Conservation (phyloP, 495 filamentous ascomycete genomes). For the Aspergillus coremiiformis region DNA sequence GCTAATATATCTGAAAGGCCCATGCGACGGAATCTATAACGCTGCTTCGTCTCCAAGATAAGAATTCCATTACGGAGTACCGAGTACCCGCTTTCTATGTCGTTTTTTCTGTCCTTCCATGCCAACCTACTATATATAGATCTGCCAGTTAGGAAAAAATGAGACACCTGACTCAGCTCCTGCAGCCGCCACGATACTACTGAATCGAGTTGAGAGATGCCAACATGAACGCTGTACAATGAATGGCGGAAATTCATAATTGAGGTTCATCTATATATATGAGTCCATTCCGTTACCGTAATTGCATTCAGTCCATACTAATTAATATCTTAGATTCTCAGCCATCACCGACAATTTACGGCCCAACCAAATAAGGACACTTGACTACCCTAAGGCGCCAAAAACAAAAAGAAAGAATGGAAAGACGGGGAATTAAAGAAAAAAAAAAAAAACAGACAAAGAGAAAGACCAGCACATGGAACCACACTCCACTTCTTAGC, state of each 20-base stretch:
- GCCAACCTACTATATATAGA: background rate
- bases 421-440: background rate
- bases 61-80: background rate
- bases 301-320: background rate
- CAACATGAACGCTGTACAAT: background rate
- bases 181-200: background rate
- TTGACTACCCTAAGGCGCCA: too few relatives aligned
- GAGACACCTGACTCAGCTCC: conserved; percentile 3
- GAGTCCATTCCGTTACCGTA: background rate
- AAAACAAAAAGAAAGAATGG: background rate
- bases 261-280: background rate
- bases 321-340: background rate
- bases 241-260: background rate
- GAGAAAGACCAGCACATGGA: background rate
- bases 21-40: background rate
- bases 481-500: background rate
- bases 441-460: background rate
- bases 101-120: background rate
- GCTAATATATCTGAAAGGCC: background rate
- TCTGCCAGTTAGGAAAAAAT: background rate
- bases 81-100: background rate
- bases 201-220: background rate
- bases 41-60: background rate
- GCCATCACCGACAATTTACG: background rate
- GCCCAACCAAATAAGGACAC: background rate